These are phyloP conservation scores for Bruguiera sexangula DNA, from an alignment of 345 rosid species.

Conservation along the genomic window DNA sequence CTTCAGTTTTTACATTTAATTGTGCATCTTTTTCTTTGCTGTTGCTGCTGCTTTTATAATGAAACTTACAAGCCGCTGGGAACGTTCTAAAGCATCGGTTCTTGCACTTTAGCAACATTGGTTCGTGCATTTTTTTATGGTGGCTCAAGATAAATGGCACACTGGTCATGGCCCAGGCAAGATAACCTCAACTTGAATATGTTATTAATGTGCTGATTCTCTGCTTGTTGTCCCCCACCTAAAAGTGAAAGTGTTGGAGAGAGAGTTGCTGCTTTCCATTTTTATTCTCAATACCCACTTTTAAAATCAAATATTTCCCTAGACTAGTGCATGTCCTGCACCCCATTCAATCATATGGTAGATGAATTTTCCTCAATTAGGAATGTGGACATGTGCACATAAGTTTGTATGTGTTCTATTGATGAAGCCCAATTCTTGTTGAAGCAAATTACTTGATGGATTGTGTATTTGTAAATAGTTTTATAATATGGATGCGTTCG, in stretches of 20 bases:
- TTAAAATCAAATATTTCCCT: not conserved
- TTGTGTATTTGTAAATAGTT: too few relatives aligned
- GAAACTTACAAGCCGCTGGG: conserved; percentile 43
- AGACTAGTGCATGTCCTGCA: not conserved
- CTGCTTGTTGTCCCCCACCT: conserved; percentile 21
- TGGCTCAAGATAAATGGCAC: conserved; percentile 18
- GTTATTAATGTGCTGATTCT: conserved; percentile 28
- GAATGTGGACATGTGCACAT: not conserved
- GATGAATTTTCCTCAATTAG: not conserved
- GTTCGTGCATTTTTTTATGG: conserved; percentile 16
- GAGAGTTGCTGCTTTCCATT: conserved; percentile 25
- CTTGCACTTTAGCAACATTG: conserved; percentile 29
- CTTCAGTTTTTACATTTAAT: too few relatives aligned
- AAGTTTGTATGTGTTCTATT: not conserved
- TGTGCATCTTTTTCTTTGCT: conserved; percentile 18
- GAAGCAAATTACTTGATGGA: not conserved
- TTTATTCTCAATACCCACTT: not conserved
- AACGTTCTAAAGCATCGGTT: conserved; percentile 54
- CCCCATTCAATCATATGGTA: not conserved
- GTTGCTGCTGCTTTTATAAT: conserved; percentile 17
- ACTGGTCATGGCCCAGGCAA: conserved; percentile 25
- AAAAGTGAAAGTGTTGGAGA: conserved; percentile 18
- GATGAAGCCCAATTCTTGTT: not conserved
- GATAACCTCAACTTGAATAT: conserved; percentile 21
- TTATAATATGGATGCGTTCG: not conserved